Evolutionary conservation across 306 rosid species (phyloP).

Genomic region (Pachyrhizus erosus): DNA sequence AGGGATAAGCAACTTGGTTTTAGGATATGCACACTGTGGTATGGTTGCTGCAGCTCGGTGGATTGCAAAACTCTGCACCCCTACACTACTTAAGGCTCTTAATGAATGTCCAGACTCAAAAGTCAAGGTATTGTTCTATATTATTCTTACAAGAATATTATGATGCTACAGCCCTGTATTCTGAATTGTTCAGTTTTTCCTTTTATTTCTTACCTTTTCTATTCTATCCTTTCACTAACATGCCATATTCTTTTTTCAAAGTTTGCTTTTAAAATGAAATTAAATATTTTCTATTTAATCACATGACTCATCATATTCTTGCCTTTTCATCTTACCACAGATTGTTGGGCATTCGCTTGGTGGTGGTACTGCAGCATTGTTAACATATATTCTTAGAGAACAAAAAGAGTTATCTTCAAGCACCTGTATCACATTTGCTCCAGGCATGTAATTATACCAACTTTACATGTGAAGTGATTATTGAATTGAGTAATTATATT

Average conservation of each 20-base stretch:
- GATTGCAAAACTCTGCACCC: slow-evolving; percentile 93
- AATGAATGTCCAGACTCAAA: slow-evolving; percentile 79
- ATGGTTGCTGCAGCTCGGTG: slow-evolving; percentile 99
- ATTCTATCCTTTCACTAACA: not conserved
- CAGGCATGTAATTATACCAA: slow-evolving; percentile 57
- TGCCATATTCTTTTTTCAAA: not conserved
- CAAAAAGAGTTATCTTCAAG: slow-evolving; percentile 67
- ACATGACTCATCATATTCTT: not conserved
- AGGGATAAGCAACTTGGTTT: slow-evolving; percentile 72
- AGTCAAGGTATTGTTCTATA: slow-evolving; percentile 61
- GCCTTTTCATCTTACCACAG: slow-evolving; percentile 45
- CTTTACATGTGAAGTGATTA: not conserved
- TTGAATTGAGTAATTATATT: slow-evolving; percentile 6
- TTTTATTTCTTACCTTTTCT: not conserved
- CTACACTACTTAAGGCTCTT: slow-evolving; percentile 79
- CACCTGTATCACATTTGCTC: slow-evolving; percentile 77
- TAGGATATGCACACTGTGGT: slow-evolving; percentile 96
- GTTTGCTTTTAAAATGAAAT: not conserved
- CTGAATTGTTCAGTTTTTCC: not conserved
- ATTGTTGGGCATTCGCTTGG: slow-evolving; percentile 91
- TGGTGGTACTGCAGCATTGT: slow-evolving; percentile 87
- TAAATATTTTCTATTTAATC: not conserved
- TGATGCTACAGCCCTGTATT: not conserved
- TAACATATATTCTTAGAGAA: slow-evolving; percentile 82
- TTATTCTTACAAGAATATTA: slow-evolving; percentile 17